Evolutionary conservation across 1,284 basidiomycete genomes (phyloP).

Genomic region (Marasmius tenuissimus): DNA sequence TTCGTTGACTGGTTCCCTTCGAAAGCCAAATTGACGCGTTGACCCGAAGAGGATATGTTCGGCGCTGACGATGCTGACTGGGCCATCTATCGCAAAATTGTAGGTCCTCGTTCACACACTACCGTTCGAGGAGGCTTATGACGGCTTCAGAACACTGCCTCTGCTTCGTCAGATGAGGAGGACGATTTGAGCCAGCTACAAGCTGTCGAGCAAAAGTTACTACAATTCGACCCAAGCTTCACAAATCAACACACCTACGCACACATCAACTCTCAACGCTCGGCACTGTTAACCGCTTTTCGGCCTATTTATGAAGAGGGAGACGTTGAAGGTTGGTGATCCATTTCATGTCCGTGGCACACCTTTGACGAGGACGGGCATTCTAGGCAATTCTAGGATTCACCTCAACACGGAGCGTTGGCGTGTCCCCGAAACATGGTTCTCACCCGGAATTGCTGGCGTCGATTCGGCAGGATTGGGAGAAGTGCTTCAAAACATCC

Average conservation of each 20-base stretch:
- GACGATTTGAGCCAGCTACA: conserved; percentile 81
- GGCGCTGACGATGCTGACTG: conserved; percentile 96
- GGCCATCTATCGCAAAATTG: conserved; percentile 97
- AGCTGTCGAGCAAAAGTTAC: conserved; percentile 78
- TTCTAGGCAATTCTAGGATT: conserved; percentile 65
- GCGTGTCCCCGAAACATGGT: conserved; percentile 92
- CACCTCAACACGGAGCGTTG: conserved; percentile 95
- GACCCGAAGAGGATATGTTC: conserved; percentile 82
- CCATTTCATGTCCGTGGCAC: background rate
- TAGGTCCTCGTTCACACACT: conserved; percentile 32
- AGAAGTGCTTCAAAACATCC: conserved; percentile 85
- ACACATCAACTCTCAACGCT: conserved; percentile 73
- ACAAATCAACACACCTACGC: conserved; percentile 82
- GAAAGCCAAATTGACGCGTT: conserved; percentile 1
- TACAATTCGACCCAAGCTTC: conserved; percentile 85
- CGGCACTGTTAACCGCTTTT: conserved; percentile 85
- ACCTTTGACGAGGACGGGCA: background rate
- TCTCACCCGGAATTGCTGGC: conserved; percentile 92
- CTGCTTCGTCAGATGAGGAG: conserved; percentile 94
- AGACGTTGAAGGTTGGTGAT: conserved; percentile 61
- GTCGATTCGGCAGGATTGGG: conserved; percentile 93
- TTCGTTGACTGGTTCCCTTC: background rate
- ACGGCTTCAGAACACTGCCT: conserved; percentile 67
- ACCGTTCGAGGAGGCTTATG: background rate
- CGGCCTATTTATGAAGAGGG: conserved; percentile 69